Conservation (phyloP, 2,329 filamentous ascomycete genomes). For the Rachicladosporium sp. region DNA sequence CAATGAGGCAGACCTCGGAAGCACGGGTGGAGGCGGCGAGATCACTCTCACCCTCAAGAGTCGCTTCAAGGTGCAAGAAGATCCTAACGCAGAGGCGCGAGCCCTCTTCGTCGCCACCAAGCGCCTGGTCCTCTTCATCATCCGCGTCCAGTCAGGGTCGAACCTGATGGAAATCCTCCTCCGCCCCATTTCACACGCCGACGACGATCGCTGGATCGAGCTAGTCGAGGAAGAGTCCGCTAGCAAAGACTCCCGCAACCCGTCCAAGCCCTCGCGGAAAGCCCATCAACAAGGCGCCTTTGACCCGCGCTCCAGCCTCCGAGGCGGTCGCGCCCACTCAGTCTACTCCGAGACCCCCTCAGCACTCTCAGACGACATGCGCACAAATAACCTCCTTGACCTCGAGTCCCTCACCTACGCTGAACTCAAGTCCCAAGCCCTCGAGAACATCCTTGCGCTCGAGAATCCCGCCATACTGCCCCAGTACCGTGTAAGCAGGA, state of each 20-base stretch:
- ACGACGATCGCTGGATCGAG: slow-evolving; percentile 76
- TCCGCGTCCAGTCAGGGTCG: slow-evolving; percentile 80
- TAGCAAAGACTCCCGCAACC: slow-evolving; percentile 20
- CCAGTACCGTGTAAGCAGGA: slow-evolving; percentile 62
- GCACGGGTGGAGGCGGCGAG: slow-evolving; percentile 21
- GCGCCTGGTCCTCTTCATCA: slow-evolving; percentile 92
- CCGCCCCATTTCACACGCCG: slow-evolving; percentile 73
- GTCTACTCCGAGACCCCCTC: slow-evolving; percentile 32
- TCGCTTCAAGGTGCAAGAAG: slow-evolving; percentile 33
- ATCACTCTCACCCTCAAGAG: slow-evolving; percentile 24
- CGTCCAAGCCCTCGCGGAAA: slow-evolving; percentile 8
- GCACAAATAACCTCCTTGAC: slow-evolving; percentile 51
- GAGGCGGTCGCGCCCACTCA: slow-evolving; percentile 18
- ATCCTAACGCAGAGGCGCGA: slow-evolving; percentile 86
- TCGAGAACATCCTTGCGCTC: slow-evolving; percentile 86
- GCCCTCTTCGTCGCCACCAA: slow-evolving; percentile 97
- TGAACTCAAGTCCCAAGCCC: slow-evolving; percentile 80
- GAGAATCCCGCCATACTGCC: slow-evolving; percentile 48
- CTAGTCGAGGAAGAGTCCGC: slow-evolving; percentile 72
- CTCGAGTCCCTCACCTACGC: slow-evolving; percentile 81
- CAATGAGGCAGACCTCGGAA: slow-evolving; percentile 65
- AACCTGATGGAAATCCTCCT: slow-evolving; percentile 94
- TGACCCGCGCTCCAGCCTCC: slow-evolving; percentile 19
- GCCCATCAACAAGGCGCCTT: slow-evolving; percentile 11
- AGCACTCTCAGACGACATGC: slow-evolving; percentile 20